These are phyloP conservation scores for Clonostachys byssicola DNA, from an alignment of 2,329 filamentous ascomycete genomes.

Conservation along the genomic window DNA sequence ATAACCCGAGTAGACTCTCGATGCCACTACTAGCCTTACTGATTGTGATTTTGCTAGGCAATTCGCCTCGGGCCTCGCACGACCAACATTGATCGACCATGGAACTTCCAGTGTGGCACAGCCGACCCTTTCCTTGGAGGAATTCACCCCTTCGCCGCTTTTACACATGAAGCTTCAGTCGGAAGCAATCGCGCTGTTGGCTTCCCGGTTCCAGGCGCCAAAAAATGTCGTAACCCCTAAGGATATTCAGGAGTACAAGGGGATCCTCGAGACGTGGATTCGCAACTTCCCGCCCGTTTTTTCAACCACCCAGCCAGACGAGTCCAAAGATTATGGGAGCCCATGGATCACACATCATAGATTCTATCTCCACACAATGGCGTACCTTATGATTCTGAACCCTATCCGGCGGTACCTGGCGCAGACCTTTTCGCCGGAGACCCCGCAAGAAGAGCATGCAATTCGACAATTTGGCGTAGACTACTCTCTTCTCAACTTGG, in stretches of 20 bases:
- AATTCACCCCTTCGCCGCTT: constrained; percentile 20
- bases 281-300: constrained; percentile 33
- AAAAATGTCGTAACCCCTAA: constrained; percentile 17
- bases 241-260: constrained; percentile 23
- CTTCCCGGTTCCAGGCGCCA: constrained; percentile 19
- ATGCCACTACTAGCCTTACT: not conserved
- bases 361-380: constrained; percentile 36
- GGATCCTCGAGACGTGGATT: constrained; percentile 34
- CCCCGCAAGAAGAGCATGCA: constrained; percentile 20
- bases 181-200: constrained; percentile 20
- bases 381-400: constrained; percentile 39
- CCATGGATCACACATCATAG: constrained; percentile 39
- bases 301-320: constrained; percentile 29
- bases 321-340: constrained; percentile 27
- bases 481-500: constrained; percentile 33
- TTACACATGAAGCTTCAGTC: constrained; percentile 29
- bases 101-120: constrained; percentile 21
- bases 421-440: constrained; percentile 17
- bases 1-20: constrained; percentile 1
- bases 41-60: constrained; percentile 12
- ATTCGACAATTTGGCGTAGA: constrained; percentile 33
- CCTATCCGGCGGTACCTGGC: constrained; percentile 41
- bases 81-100: constrained; percentile 27
- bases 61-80: constrained; percentile 23
- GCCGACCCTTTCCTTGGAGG: constrained; percentile 24